phyloP scores from a whole-genome alignment of 805 yeast genomes.

The Metschnikowia matae region DNA sequence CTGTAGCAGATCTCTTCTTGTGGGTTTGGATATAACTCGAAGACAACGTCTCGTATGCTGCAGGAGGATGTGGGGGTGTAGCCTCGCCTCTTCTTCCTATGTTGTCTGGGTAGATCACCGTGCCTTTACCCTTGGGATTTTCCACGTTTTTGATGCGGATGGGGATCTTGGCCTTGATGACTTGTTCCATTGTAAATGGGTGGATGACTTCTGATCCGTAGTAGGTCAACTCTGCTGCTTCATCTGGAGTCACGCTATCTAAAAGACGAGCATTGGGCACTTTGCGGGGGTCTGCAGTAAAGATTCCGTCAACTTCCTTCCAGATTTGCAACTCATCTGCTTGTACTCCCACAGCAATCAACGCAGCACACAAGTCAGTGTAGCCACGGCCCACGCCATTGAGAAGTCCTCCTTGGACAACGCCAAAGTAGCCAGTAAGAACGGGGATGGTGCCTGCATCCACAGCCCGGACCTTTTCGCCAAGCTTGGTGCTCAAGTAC shows the following conservation, averaged over 20 bases:
- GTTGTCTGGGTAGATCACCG: constrained; percentile 90
- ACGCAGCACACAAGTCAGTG: constrained; percentile 96
- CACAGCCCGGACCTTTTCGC: constrained; percentile 42
- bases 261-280: constrained; percentile 85
- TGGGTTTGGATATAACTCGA: constrained; percentile 34
- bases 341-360: constrained; percentile 85
- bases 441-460: constrained; percentile 65
- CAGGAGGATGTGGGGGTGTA: constrained; percentile 95
- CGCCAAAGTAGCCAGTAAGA: constrained; percentile 92
- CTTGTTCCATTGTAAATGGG: constrained; percentile 99
- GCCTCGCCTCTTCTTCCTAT: constrained; percentile 78
- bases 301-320: constrained; percentile 99
- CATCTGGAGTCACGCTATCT: constrained; percentile 92
- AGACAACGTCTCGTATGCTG: constrained; percentile 51
- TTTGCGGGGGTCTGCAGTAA: constrained; percentile 97
- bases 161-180: constrained; percentile 91
- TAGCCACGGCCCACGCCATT: constrained; percentile 96
- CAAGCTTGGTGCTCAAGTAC: constrained; percentile 50
- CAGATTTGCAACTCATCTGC: constrained; percentile 96
- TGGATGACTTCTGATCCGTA: constrained; percentile 98
- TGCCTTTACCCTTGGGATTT: constrained; percentile 90
- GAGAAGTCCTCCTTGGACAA: constrained; percentile 91
- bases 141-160: constrained; percentile 94
- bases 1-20: constrained; percentile 76
- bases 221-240: constrained; percentile 96